Evolutionary conservation across 164 flowering plant species (phyloP).

Genomic region (Protea cynaroides): DNA sequence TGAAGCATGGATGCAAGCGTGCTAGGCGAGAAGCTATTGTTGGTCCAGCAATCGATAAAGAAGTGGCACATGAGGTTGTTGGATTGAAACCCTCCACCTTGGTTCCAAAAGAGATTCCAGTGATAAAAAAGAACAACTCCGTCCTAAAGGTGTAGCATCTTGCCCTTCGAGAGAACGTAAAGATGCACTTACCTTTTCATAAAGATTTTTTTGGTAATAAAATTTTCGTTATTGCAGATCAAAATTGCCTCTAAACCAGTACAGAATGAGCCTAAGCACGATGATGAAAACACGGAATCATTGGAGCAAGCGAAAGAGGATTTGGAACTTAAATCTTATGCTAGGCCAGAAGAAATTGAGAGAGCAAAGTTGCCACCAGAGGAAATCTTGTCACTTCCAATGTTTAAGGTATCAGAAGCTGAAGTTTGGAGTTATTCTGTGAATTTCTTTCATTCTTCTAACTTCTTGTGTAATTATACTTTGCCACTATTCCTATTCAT

Average conservation of each 20-base stretch:
- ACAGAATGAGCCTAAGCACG: slow-evolving; percentile 38
- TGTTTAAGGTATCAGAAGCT: slow-evolving; percentile 70
- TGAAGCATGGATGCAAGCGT: slow-evolving; percentile 44
- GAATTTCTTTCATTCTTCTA: too few relatives aligned
- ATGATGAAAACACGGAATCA: slow-evolving; percentile 20
- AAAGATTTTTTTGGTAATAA: not conserved
- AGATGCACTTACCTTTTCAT: slow-evolving; percentile 1
- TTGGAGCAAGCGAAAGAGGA: slow-evolving; percentile 29
- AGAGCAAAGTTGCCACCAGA: slow-evolving; percentile 84
- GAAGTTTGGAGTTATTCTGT: too few relatives aligned
- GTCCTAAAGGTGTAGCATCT: slow-evolving; percentile 56
- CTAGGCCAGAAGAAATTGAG: slow-evolving; percentile 64
- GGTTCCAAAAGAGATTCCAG: slow-evolving; percentile 81
- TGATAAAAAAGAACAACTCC: slow-evolving; percentile 81
- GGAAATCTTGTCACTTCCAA: slow-evolving; percentile 90
- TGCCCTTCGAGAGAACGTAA: not conserved
- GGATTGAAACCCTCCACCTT: slow-evolving; percentile 72
- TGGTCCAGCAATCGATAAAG: slow-evolving; percentile 90
- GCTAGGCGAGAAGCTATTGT: slow-evolving; percentile 56
- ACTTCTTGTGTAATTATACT: too few relatives aligned
- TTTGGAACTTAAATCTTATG: slow-evolving; percentile 35
- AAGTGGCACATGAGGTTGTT: slow-evolving; percentile 88
- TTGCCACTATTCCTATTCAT: too few relatives aligned
- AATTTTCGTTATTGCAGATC: slow-evolving; percentile 44
- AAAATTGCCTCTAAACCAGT: slow-evolving; percentile 58